These are phyloP conservation scores for Podila epigama DNA, from an alignment of 192 early-diverging fungal genomes.

Conservation along the genomic window DNA sequence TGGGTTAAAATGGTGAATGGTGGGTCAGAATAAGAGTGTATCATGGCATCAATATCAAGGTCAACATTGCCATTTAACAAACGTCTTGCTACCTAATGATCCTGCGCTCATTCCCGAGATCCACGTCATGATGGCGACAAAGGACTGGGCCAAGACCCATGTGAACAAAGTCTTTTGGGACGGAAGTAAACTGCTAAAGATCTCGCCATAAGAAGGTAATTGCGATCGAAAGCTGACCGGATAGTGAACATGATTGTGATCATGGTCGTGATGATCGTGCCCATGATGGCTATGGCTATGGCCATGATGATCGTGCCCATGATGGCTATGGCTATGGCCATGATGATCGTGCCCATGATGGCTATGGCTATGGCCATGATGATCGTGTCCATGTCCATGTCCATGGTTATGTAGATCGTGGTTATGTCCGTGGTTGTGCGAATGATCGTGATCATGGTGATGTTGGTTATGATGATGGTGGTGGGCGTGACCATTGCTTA, in stretches of 20 bases:
- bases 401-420: background rate
- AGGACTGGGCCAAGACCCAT: conserved; percentile 54
- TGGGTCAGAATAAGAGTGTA: no score
- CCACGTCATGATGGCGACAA: conserved; percentile 53
- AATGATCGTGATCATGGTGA: conserved; percentile 13
- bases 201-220: conserved; percentile 50
- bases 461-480: conserved; percentile 7
- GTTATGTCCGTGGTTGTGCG: conserved; percentile 21
- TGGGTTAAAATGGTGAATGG: background rate
- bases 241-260: conserved; percentile 10
- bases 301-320: background rate
- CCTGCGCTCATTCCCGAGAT: conserved; percentile 50
- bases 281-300: background rate
- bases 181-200: conserved; percentile 50
- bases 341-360: no score
- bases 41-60: no score
- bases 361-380: background rate
- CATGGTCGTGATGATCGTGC: conserved; percentile 4
- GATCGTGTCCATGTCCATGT: conserved; percentile 1
- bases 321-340: background rate
- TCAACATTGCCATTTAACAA: background rate
- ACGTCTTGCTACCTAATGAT: conserved; percentile 51
- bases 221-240: conserved; percentile 44
- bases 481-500: background rate
- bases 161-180: conserved; percentile 65